phyloP scores from a whole-genome alignment of 495 filamentous ascomycete genomes.

The Immersiella caudata region DNA sequence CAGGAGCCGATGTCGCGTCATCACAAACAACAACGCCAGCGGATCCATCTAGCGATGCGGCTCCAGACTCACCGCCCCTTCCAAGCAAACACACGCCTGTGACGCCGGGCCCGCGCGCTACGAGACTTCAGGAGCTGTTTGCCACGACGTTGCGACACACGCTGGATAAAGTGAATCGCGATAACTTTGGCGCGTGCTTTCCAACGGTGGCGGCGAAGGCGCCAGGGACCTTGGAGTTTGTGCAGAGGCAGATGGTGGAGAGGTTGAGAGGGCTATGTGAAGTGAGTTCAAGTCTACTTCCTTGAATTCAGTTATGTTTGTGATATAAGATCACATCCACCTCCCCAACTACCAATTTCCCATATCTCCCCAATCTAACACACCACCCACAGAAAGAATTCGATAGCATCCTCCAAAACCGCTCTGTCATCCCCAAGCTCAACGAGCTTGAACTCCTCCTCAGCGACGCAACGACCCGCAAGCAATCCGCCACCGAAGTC shows the following conservation, averaged over 20 bases:
- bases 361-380: background rate
- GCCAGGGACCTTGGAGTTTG: constrained; percentile 64
- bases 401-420: constrained; percentile 69
- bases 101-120: constrained; percentile 75
- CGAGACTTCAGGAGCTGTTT: constrained; percentile 71
- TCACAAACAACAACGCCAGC: background rate
- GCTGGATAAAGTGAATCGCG: constrained; percentile 70
- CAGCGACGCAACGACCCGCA: constrained; percentile 63
- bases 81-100: constrained; percentile 59
- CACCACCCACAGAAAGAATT: constrained; percentile 63
- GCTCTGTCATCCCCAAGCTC: constrained; percentile 70
- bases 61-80: constrained; percentile 48
- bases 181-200: constrained; percentile 85
- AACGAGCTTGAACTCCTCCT: constrained; percentile 84
- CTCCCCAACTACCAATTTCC: background rate
- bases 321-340: no score
- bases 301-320: background rate
- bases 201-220: constrained; percentile 75
- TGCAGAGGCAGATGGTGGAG: constrained; percentile 72
- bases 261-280: constrained; percentile 63
- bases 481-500: constrained; percentile 39
- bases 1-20: background rate
- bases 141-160: constrained; percentile 68
- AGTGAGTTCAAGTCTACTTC: constrained; percentile 33
- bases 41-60: background rate